Conservation (phyloP, 768 basidiomycete genomes). For the Amylocystis lapponica region DNA sequence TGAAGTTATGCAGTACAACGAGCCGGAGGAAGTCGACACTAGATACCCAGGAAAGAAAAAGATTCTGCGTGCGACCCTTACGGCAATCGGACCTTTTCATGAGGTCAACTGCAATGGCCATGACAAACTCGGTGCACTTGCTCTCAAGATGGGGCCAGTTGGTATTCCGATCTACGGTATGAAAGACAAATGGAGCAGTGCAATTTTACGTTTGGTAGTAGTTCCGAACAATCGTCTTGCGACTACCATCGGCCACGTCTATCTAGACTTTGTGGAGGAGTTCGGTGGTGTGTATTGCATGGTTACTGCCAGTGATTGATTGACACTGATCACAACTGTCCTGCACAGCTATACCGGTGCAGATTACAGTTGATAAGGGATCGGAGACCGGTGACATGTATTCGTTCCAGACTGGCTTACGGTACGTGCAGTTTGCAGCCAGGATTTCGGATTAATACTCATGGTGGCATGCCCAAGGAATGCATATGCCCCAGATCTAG, state of each 20-base stretch:
- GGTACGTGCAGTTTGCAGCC: neutral
- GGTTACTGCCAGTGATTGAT: too few species aligned
- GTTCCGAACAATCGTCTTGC: conserved; percentile 22
- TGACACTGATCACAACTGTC: too few species aligned
- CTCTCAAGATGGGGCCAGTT: conserved; percentile 25
- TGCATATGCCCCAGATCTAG: neutral
- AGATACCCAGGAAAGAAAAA: neutral
- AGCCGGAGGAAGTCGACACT: neutral
- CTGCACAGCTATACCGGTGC: conserved; percentile 21
- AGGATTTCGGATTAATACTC: neutral
- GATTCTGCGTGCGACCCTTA: neutral
- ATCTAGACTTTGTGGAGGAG: conserved; percentile 30
- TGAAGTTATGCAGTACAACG: neutral
- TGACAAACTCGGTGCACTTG: conserved; percentile 23
- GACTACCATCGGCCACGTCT: conserved; percentile 26
- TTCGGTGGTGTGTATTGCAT: too few species aligned
- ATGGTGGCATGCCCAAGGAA: too few species aligned
- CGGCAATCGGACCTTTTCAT: conserved; percentile 14
- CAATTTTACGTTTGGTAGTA: conserved; percentile 12
- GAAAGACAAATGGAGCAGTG: conserved; percentile 24
- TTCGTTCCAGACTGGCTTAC: conserved; percentile 10
- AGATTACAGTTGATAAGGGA: conserved; percentile 26
- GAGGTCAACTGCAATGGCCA: conserved; percentile 25
- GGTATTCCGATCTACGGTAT: conserved; percentile 25
- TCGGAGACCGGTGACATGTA: conserved; percentile 27